Evolutionary conservation across 2,329 filamentous ascomycete species (phyloP), one percentile per base, ranked within the genome.

Genomic region (Stemphylium beticola): DNA sequence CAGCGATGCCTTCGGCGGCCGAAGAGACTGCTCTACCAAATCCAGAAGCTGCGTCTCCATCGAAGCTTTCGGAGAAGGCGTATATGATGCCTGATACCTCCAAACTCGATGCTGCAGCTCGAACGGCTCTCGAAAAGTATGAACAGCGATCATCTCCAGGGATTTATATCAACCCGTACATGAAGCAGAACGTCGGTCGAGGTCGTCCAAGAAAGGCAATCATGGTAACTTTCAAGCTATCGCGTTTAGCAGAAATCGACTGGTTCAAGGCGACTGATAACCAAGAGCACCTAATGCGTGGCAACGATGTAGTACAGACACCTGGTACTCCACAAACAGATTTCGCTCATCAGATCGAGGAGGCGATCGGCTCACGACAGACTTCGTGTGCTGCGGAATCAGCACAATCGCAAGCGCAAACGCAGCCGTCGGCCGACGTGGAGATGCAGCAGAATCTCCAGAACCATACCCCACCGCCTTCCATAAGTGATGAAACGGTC

Each of bases 101-200:
- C 5, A 45, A 31, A 48, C 33, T 55, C 10, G 37, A 58, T 9
- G 32, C 37, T 33, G 42, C 26, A 14, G 42, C 71, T 11, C 60
- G 64, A 32, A 51, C 62, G 18, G 60, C 72, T 14, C 64, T 73
- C 31, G 59, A 63, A 5, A 62, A 67, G 9, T 68, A 76, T n/a
- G 55, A 68, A 22, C 59, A 62, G n/a, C 69, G 69, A 24, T 46
- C 62, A 8, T 57, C 61, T 4, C 71, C 77, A 32, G 78, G 78
- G 0, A 48, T 81, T 0, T 79, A 79, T 55, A 66, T 81, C 47
- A 76, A 81, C 53, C 77, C 78, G n/a, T 77, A 75, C 20, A 76
- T 77, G 14, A 78, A 76, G n/a, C 65, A 52, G 40, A 72, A 61
- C 53, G 64, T 63, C 56, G 61, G 36, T 20, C 66, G 68, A 36